Conservation (phyloP, 345 rosid genomes). For the Lagerstroemia speciosa region DNA sequence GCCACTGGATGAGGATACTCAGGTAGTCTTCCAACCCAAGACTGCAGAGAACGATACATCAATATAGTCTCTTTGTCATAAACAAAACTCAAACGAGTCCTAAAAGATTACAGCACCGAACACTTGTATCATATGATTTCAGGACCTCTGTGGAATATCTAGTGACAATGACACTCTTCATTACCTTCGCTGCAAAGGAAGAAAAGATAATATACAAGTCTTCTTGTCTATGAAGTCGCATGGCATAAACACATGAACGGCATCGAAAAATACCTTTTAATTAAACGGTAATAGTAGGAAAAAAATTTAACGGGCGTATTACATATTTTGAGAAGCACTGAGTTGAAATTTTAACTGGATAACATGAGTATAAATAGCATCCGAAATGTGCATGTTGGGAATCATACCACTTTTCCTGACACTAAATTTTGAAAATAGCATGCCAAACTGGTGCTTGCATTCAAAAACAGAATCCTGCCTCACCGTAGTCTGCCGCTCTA, state of each 20-base stretch:
- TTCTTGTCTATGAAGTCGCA: neutral
- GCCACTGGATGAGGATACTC: slow-evolving; percentile 81
- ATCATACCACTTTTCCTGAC: neutral
- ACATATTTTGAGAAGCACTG: neutral
- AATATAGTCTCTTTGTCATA: neutral
- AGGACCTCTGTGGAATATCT: neutral
- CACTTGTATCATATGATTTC: neutral
- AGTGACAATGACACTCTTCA: neutral
- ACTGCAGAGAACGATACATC: slow-evolving; percentile 35
- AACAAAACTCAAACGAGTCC: neutral
- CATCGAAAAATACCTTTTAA: neutral
- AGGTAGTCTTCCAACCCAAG: slow-evolving; percentile 62
- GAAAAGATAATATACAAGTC: neutral
- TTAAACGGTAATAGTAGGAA: neutral
- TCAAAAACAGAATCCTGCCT: slow-evolving; percentile 19
- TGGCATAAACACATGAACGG: neutral
- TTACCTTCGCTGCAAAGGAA: neutral
- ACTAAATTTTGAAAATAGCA: neutral
- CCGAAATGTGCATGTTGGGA: neutral
- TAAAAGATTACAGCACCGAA: neutral
- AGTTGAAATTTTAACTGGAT: neutral
- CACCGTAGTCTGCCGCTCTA: slow-evolving; percentile 70
- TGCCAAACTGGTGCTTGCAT: neutral
- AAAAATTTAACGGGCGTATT: neutral
- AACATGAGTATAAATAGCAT: neutral